Percentiles rank a stretch among this genome's conserved stretches.
phyloP scores from a whole-genome alignment of 2,329 filamentous ascomycete genomes.

The Diaporthe caulivora region DNA sequence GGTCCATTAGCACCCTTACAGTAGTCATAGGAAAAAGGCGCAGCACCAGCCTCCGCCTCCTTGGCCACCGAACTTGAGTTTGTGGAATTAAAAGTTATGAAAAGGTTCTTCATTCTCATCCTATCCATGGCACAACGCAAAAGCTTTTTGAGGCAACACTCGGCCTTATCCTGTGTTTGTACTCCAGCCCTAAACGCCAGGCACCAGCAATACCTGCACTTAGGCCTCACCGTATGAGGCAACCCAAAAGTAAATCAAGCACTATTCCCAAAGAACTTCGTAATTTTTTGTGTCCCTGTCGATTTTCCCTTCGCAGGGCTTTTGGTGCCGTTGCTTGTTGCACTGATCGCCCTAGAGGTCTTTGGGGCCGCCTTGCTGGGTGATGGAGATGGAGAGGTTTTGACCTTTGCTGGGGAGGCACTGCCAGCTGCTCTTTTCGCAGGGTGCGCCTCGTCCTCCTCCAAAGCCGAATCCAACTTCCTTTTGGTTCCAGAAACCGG shows the following conservation, averaged over 20 bases:
- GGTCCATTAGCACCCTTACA: background rate
- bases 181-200: background rate
- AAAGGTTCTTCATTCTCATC: background rate
- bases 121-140: background rate
- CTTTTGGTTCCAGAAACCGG: slow-evolving; percentile 40
- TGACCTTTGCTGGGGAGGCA: slow-evolving; percentile 40
- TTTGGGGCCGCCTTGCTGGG: slow-evolving; percentile 41
- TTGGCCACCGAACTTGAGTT: background rate
- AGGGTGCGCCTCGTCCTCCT: slow-evolving; percentile 43
- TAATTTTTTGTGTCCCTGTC: slow-evolving; percentile 59
- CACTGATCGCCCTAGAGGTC: slow-evolving; percentile 52
- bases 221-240: slow-evolving; percentile 28
- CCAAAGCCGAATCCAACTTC: slow-evolving; percentile 37
- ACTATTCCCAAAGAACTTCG: slow-evolving; percentile 60
- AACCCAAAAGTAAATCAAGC: slow-evolving; percentile 45
- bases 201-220: background rate
- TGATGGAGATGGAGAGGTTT: slow-evolving; percentile 41
- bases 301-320: slow-evolving; percentile 49
- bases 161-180: background rate
- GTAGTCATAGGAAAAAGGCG: background rate
- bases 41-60: no score
- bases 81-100: background rate
- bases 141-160: no score
- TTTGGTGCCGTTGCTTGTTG: slow-evolving; percentile 55
- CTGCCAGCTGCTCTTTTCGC: slow-evolving; percentile 43